Base-by-base conservation (phyloP, 352 stramenopile genomes). In the Phytopythium litorale region DNA sequence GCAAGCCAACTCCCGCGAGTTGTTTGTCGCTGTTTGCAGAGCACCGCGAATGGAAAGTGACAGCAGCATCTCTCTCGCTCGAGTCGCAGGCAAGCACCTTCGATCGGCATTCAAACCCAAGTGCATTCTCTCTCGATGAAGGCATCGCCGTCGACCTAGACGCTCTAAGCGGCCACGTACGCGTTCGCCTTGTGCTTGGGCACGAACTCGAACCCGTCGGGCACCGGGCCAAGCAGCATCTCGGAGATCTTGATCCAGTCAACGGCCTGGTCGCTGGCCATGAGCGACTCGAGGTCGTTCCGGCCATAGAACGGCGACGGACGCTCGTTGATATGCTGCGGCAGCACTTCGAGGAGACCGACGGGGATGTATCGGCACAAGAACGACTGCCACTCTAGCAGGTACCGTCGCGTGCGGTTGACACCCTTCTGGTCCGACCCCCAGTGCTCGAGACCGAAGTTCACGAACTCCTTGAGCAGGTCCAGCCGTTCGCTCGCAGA, bases 181-280 rank as follows among this genome's bases (percentile, higher is more conserved):
- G 87, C 87, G 70, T 98, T 99, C 25, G 96, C 92, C 66, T 98
- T 98, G 78, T 99, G 97, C 81, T 99, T 99, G 32, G 97, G 97
- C 64, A 98, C 79, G 65, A 99, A 99, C 65, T 95, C 69, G 62
- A 96, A 94, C 15, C 71, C 79, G 7, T 98, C 85, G 4, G 92
- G 93, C 42, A 98, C 96, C 2, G 89, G 89, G 4, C 98, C 98
- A 7, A 99, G 89, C 49, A 99, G 80, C 91, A 99, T 98, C 76
- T 99, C 96, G 11, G 91, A 98, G 61, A 99, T 98, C 78, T 98
- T 98, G 70, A 99, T 89, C 98, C 98, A 99, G 75, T 99, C 98
- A 23, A 91, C 81, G 13, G 88, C 89, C 64, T 98, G 89, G 59
- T 94, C 86, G 60, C 92, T 99, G 38, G 95, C 81, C 80, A 99